Percentiles rank a stretch among this genome's conserved stretches.
phyloP scores from a whole-genome alignment of 1,284 basidiomycete genomes.

The Chiua sp. region DNA sequence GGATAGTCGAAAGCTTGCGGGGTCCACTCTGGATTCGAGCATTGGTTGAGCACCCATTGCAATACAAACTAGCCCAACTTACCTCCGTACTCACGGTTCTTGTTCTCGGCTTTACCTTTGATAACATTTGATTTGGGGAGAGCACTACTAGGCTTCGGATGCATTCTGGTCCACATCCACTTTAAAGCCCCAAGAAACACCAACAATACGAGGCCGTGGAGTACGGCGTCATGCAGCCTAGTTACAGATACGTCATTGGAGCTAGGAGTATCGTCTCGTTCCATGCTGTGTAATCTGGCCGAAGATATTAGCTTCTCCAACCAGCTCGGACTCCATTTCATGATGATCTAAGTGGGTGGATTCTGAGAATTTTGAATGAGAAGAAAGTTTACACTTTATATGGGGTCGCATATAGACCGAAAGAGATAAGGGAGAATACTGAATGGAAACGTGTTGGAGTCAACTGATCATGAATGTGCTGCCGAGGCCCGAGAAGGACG shows the following conservation, averaged over 20 bases:
- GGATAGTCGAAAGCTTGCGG: slow-evolving; percentile 60
- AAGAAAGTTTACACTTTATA: not conserved
- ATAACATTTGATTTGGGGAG: not conserved
- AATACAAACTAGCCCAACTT: not conserved
- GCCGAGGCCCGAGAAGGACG: not conserved
- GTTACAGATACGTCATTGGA: slow-evolving; percentile 31
- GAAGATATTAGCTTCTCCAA: slow-evolving; percentile 17
- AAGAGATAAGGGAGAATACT: slow-evolving; percentile 11
- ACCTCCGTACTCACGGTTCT: slow-evolving; percentile 31
- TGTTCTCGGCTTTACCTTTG: slow-evolving; percentile 22
- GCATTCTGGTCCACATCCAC: slow-evolving; percentile 11
- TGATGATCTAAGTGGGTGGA: slow-evolving; percentile 1
- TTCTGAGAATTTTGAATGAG: slow-evolving; percentile 1
- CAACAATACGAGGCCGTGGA: slow-evolving; percentile 21
- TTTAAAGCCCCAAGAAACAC: slow-evolving; percentile 16
- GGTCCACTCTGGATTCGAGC: slow-evolving; percentile 48
- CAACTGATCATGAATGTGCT: slow-evolving; percentile 8
- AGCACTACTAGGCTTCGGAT: not conserved
- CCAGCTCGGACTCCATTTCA: slow-evolving; percentile 13
- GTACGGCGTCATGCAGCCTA: slow-evolving; percentile 20
- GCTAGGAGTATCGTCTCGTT: slow-evolving; percentile 10
- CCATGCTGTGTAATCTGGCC: slow-evolving; percentile 1
- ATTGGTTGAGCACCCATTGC: slow-evolving; percentile 5
- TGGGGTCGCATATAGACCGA: not conserved
- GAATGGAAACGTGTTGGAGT: not conserved